phyloP scores from a whole-genome alignment of 2,329 filamentous ascomycete species.

The Fusarium gaditjirri region DNA sequence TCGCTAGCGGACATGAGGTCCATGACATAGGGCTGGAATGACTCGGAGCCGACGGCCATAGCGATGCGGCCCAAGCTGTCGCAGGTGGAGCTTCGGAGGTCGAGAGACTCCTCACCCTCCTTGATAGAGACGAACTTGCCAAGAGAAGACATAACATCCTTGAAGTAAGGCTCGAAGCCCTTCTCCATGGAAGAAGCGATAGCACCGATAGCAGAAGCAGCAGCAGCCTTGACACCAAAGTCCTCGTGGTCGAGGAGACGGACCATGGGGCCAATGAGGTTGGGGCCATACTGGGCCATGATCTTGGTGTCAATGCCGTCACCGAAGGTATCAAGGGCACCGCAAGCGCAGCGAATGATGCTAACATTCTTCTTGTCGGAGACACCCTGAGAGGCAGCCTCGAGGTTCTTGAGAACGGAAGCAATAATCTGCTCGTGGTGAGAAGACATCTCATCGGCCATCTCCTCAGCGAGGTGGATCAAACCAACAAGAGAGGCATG shows the following conservation, averaged over 20 bases:
- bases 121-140: conserved; percentile 87
- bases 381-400: conserved; percentile 77
- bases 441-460: conserved; percentile 87
- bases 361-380: conserved; percentile 80
- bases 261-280: conserved; percentile 86
- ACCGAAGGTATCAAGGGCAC: conserved; percentile 90
- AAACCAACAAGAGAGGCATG: conserved; percentile 88
- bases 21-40: conserved; percentile 91
- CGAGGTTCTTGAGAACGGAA: conserved; percentile 87
- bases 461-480: conserved; percentile 90
- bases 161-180: conserved; percentile 90
- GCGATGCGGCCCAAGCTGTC: conserved; percentile 96
- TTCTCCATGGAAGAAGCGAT: conserved; percentile 87
- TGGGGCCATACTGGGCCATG: conserved; percentile 82
- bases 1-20: conserved; percentile 93
- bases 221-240: conserved; percentile 87
- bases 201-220: conserved; percentile 89
- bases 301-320: conserved; percentile 83
- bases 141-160: conserved; percentile 88
- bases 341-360: conserved; percentile 90
- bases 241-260: conserved; percentile 86
- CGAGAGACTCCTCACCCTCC: conserved; percentile 88
- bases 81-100: conserved; percentile 87
- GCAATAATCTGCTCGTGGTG: conserved; percentile 88
- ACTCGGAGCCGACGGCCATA: conserved; percentile 82